Evolutionary conservation across 2,329 filamentous ascomycete genomes (phyloP).

Genomic region (Claviceps maximensis): DNA sequence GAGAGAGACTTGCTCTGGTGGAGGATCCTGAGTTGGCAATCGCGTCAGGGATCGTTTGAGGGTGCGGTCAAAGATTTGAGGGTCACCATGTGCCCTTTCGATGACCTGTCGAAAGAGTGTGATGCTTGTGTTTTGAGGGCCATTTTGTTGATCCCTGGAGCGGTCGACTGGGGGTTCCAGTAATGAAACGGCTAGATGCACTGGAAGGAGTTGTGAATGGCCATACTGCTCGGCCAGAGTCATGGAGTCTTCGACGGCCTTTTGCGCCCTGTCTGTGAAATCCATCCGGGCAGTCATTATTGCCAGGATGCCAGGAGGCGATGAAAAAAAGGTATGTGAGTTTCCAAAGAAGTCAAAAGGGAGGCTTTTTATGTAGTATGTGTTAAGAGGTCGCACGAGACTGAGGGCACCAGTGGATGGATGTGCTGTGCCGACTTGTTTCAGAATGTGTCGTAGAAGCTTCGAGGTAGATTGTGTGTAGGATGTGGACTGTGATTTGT

Average conservation of each 20-base stretch:
- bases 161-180: slow-evolving; percentile 62
- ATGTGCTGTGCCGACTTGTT: neutral
- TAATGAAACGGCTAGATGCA: slow-evolving; percentile 78
- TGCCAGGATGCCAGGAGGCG: slow-evolving; percentile 1
- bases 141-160: slow-evolving; percentile 74
- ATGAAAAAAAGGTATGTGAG: neutral
- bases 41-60: slow-evolving; percentile 88
- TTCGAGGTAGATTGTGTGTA: neutral
- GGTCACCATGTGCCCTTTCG: slow-evolving; percentile 84
- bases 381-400: neutral
- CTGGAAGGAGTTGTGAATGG: slow-evolving; percentile 78
- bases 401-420: no score
- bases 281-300: slow-evolving; percentile 68
- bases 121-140: slow-evolving; percentile 45
- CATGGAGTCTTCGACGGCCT: slow-evolving; percentile 82
- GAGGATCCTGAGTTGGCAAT: slow-evolving; percentile 85
- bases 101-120: slow-evolving; percentile 93
- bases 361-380: neutral
- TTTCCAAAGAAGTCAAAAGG: neutral
- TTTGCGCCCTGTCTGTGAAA: slow-evolving; percentile 86
- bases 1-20: slow-evolving; percentile 76
- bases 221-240: slow-evolving; percentile 76
- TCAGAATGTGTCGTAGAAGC: neutral
- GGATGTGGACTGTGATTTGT: neutral
- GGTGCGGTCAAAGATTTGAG: slow-evolving; percentile 73